A percentile compares a stretch with the other conserved stretches of the same genome.
phyloP scores from a whole-genome alignment of 2,329 filamentous ascomycete genomes.

The Xylariaceae sp. region DNA sequence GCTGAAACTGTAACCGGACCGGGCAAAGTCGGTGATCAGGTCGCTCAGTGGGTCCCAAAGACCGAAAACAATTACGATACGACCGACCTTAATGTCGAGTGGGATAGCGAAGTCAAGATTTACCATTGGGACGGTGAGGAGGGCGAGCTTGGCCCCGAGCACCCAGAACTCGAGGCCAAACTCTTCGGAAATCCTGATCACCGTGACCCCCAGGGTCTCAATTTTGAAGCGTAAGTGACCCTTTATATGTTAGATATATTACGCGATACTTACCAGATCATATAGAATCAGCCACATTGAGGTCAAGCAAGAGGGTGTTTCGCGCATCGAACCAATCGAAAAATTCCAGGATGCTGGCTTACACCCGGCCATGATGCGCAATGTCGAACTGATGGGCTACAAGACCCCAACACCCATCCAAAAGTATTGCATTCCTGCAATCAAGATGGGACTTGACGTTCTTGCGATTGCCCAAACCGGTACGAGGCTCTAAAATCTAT shows the following conservation, averaged over 20 bases:
- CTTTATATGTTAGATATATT: neutral
- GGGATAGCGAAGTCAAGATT: conserved; percentile 52
- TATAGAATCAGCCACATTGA: conserved; percentile 49
- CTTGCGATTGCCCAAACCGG: conserved; percentile 91
- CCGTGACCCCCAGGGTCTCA: conserved; percentile 46
- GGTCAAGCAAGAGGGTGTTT: conserved; percentile 52
- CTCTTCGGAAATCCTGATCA: conserved; percentile 62
- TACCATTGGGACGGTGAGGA: conserved; percentile 85
- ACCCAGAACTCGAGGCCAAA: conserved; percentile 63
- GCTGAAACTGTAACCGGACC: neutral
- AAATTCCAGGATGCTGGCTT: conserved; percentile 71
- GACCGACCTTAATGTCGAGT: conserved; percentile 32
- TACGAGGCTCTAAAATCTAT: conserved; percentile 35
- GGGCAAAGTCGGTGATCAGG: neutral
- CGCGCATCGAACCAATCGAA: conserved; percentile 46
- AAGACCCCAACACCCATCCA: conserved; percentile 77
- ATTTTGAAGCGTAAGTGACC: conserved; percentile 36
- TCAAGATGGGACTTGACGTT: conserved; percentile 71
- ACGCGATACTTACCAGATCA: conserved; percentile 6
- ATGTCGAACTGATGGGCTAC: conserved; percentile 70
- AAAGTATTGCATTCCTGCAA: conserved; percentile 73
- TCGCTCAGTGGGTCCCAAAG: conserved; percentile 42
- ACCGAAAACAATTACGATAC: conserved; percentile 45
- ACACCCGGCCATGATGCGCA: conserved; percentile 76
- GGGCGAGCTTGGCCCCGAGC: conserved; percentile 74